A percentile compares a stretch with the other conserved stretches of the same genome.
Conservation (phyloP, 169 alveolate species). For the Eimeria tenella region DNA sequence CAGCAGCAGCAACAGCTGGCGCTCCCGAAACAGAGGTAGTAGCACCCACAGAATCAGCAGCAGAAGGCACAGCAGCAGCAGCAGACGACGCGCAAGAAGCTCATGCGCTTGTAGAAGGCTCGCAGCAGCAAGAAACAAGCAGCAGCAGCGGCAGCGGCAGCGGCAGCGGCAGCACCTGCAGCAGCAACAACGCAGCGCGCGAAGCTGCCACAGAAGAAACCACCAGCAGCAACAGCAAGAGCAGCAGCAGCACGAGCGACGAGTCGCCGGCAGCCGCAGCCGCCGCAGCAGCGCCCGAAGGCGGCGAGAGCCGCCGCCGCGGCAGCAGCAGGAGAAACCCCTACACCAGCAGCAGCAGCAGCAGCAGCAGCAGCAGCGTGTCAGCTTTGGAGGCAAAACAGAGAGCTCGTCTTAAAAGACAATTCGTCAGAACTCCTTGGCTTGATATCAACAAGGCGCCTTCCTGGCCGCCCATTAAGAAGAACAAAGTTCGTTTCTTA, state of each 20-base stretch:
- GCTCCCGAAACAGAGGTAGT: not conserved
- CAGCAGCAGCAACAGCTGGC: not conserved
- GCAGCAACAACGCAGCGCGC: not conserved
- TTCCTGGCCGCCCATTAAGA: constrained; percentile 74
- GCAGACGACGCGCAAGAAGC: not conserved
- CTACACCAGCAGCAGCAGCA: constrained; percentile 31
- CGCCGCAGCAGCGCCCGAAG: not conserved
- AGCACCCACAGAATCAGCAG: not conserved
- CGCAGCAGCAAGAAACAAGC: not conserved
- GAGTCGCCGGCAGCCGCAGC: constrained; percentile 19
- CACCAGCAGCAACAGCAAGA: not conserved
- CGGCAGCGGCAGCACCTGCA: constrained; percentile 7
- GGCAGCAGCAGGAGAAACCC: not conserved
- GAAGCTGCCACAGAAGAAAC: not conserved
- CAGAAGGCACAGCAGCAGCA: not conserved
- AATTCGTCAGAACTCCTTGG: constrained; percentile 52
- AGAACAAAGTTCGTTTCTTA: not conserved
- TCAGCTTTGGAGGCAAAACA: constrained; percentile 26
- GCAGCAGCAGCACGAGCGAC: constrained; percentile 7
- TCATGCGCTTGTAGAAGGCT: too few species aligned
- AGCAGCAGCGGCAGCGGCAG: constrained; percentile 16
- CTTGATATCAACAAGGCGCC: constrained; percentile 74
- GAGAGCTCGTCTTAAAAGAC: constrained; percentile 42
- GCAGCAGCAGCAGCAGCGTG: constrained; percentile 24
- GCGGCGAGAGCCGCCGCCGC: not conserved